Evolutionary conservation across 106 monocot species (phyloP), one percentile per base, ranked within the genome.

Genomic region (Ottelia alismoides): DNA sequence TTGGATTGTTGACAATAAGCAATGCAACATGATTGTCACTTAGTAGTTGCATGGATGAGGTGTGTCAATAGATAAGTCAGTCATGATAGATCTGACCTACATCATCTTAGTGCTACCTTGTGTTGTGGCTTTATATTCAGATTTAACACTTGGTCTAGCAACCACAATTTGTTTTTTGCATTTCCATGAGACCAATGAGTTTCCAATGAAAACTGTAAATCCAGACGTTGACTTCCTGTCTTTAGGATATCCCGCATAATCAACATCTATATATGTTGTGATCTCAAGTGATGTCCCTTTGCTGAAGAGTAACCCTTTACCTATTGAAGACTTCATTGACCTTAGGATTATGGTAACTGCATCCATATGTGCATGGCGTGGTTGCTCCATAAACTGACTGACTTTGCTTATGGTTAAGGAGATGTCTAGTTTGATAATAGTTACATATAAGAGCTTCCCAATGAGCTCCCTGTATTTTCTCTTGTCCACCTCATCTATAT

Each of bases 191-290:
- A 43, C 40, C 16, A 43, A 43, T 7, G 6, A 16, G 6, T 6
- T 7, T 16, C 40, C 40, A 43, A 43, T 6, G 40, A 43, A 43
- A 6, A 43, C 40, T 7, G 10, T 7, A 43, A 7, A 43, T 43
- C 40, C 16, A 7, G 40, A 43, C 10, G 40, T 43, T 7, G 40
- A 43, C 16, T 16, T 7, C 16, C 16, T 43, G 16, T 43, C 40
- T 43, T 43, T 43, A 43, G 16, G 10, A 43, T 43, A 6, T 7
- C 40, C 40, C 16, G 40, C 40, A 6, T 16, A 43, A 43, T 43
- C 40, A 43, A 43, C 40, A 43, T 43, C 40, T 7, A 43, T 43
- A 43, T 43, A 43, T 43, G 40, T 43, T 43, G 40, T 43, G 40
- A 7, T 43, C 6, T 43, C n/a, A n/a, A n/a, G n/a, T n/a, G n/a